A percentile compares a stretch with the other conserved stretches of the same genome.
These are phyloP conservation scores for Neurospora hispaniola DNA, from an alignment of 495 filamentous ascomycete genomes.

Conservation along the genomic window DNA sequence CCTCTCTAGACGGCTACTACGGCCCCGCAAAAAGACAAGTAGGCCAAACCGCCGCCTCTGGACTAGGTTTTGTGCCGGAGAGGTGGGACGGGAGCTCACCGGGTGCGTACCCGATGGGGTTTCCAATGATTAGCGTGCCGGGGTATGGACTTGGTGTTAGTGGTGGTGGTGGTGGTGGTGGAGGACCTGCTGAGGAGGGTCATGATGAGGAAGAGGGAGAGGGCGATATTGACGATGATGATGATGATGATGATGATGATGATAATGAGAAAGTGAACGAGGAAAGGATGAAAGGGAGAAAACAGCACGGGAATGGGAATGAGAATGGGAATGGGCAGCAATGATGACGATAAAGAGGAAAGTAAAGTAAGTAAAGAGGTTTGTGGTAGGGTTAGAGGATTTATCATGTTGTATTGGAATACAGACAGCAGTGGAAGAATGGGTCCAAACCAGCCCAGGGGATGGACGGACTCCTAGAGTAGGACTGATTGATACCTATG, in stretches of 20 bases:
- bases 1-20: neutral
- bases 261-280: neutral
- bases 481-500: neutral
- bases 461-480: neutral
- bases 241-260: too few relatives aligned
- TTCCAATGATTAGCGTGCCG: neutral
- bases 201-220: neutral
- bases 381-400: neutral
- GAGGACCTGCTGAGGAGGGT: neutral
- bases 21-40: neutral
- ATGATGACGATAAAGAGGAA: neutral
- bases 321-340: neutral
- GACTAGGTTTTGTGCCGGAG: neutral
- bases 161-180: neutral
- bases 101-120: neutral
- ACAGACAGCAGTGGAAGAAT: neutral
- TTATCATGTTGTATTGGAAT: neutral
- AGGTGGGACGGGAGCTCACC: neutral
- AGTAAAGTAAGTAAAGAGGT: neutral
- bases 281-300: too few relatives aligned
- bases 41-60: neutral
- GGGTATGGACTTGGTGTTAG: neutral
- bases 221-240: neutral
- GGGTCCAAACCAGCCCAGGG: too few relatives aligned
- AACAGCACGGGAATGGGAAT: neutral